phyloP scores from a whole-genome alignment of 148 eudicot genomes.

The Amaranthus palmeri region DNA sequence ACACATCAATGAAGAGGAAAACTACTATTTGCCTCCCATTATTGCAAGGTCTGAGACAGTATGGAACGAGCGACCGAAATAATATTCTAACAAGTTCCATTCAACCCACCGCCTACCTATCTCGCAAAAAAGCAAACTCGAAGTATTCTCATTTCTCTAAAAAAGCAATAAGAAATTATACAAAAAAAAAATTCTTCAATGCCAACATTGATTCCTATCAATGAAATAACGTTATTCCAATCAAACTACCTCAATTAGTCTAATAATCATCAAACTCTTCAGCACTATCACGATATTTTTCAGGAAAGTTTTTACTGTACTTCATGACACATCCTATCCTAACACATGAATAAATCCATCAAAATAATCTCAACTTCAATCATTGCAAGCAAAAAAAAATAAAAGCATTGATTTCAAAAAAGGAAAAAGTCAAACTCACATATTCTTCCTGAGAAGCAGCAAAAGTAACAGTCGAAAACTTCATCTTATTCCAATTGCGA shows the following conservation, averaged over 20 bases:
- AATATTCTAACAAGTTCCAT: neutral
- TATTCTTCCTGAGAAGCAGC: slow-evolving; percentile 68
- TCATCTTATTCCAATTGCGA: slow-evolving; percentile 18
- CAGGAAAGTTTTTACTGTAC: too few species aligned
- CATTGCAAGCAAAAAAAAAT: neutral
- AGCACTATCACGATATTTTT: too few species aligned
- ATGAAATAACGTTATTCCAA: neutral
- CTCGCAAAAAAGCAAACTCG: neutral
- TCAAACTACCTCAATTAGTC: too few species aligned
- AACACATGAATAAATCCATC: too few species aligned
- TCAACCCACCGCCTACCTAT: neutral
- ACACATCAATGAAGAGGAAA: neutral
- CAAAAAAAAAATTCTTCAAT: neutral
- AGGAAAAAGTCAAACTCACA: slow-evolving; percentile 30
- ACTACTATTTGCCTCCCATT: neutral
- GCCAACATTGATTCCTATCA: neutral
- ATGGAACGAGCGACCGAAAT: neutral
- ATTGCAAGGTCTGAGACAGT: neutral
- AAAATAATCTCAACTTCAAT: neutral
- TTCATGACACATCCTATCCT: too few species aligned
- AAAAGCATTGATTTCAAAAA: too few species aligned
- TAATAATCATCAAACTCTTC: too few species aligned
- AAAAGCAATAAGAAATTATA: neutral
- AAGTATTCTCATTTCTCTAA: neutral
- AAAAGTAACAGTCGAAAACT: slow-evolving; percentile 32